These are phyloP conservation scores for Lentinula aciculospora DNA, from an alignment of 768 basidiomycete genomes.

Conservation along the genomic window DNA sequence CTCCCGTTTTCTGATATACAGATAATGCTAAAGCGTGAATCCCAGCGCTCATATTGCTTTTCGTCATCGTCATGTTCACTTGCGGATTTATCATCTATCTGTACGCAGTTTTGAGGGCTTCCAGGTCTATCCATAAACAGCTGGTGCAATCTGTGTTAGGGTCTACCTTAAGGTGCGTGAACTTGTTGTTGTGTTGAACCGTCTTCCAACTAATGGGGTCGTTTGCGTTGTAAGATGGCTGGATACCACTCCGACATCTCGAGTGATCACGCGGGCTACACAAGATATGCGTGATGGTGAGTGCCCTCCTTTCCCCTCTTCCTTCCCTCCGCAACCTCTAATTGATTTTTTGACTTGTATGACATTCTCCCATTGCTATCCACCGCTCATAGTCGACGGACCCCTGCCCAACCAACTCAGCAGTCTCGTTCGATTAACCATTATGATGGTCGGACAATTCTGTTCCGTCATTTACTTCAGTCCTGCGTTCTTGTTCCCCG, in stretches of 20 bases:
- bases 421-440: slow-evolving; percentile 21
- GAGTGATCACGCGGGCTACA: slow-evolving; percentile 62
- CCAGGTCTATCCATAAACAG: slow-evolving; percentile 43
- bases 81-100: slow-evolving; percentile 33
- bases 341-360: slow-evolving; percentile 36
- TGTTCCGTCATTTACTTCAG: slow-evolving; percentile 36
- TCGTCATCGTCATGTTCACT: slow-evolving; percentile 24
- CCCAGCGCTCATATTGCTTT: slow-evolving; percentile 27
- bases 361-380: slow-evolving; percentile 20
- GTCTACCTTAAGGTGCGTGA: slow-evolving; percentile 50
- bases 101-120: slow-evolving; percentile 47
- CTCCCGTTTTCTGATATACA: slow-evolving; percentile 38
- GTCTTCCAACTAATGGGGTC: background rate
- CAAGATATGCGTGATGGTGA: slow-evolving; percentile 50
- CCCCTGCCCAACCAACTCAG: slow-evolving; percentile 22
- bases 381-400: slow-evolving; percentile 44
- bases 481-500: slow-evolving; percentile 41
- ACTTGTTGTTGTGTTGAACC: background rate
- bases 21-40: slow-evolving; percentile 7
- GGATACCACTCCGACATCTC: slow-evolving; percentile 38
- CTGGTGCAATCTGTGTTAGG: slow-evolving; percentile 50
- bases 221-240: slow-evolving; percentile 34
- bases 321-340: too few relatives aligned
- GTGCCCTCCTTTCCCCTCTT: background rate
- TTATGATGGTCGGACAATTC: slow-evolving; percentile 35